Conservation (phyloP, 305 asterid genomes). For the Fraxinus sp. region DNA sequence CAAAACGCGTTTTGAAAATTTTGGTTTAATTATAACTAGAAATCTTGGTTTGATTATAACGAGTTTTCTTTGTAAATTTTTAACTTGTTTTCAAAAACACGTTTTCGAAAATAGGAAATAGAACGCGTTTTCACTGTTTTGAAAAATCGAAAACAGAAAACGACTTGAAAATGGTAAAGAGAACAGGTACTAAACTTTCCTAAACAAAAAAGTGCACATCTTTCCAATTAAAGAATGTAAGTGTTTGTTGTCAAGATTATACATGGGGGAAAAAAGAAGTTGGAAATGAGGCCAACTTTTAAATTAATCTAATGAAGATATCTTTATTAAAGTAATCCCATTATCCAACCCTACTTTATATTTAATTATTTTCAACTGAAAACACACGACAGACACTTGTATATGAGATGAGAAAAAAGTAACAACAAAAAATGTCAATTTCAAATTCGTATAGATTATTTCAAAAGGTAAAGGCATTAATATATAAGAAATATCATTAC, state of each 20-base stretch:
- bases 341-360: not conserved
- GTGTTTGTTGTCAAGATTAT: not conserved
- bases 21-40: too few species aligned
- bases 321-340: slow-evolving; percentile 5
- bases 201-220: not conserved
- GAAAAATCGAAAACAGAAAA: too few species aligned
- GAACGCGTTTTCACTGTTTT: too few species aligned
- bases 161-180: too few species aligned
- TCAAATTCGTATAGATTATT: not conserved
- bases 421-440: not conserved
- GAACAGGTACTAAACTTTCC: not conserved
- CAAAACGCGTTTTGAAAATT: too few species aligned
- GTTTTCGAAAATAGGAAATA: too few species aligned
- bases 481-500: not conserved
- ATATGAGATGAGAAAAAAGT: not conserved
- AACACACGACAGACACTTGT: not conserved
- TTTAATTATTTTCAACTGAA: not conserved
- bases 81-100: too few species aligned
- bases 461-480: not conserved
- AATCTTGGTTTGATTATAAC: too few species aligned
- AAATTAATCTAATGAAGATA: not conserved
- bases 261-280: not conserved
- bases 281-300: not conserved
- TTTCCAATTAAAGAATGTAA: not conserved
- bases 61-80: too few species aligned